phyloP scores from a whole-genome alignment of 176 grass and related monocot genomes.

The Microstegium vimineum region DNA sequence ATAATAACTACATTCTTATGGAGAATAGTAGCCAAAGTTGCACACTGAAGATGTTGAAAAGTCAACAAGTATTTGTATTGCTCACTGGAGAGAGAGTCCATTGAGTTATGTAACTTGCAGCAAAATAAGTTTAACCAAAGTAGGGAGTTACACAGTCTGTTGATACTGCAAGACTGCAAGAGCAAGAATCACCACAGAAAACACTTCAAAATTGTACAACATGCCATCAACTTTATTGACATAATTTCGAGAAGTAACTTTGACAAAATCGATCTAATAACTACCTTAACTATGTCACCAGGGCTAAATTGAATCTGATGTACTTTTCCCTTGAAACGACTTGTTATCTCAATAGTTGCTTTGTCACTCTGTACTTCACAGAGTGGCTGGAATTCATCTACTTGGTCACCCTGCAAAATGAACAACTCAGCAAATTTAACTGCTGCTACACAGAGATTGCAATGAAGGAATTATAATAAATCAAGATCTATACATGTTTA shows the following conservation, averaged over 20 bases:
- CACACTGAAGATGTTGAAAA: not conserved
- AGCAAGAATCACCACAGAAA: not conserved
- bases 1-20: not conserved
- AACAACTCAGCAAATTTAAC: not conserved
- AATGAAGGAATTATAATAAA: not conserved
- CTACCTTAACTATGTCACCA: conserved; percentile 92
- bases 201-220: not conserved
- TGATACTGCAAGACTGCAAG: not conserved
- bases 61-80: not conserved
- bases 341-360: conserved; percentile 98
- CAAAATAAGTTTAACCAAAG: not conserved
- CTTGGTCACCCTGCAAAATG: conserved; percentile 63
- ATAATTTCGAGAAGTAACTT: not conserved
- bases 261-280: not conserved
- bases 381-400: conserved; percentile 88
- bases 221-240: not conserved
- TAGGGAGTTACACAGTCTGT: not conserved
- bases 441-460: not conserved
- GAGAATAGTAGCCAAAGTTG: not conserved
- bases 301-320: conserved; percentile 70
- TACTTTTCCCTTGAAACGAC: conserved; percentile 86
- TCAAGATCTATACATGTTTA: not conserved
- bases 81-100: not conserved
- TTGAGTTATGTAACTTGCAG: not conserved
- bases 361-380: conserved; percentile 99